Base-by-base conservation (phyloP, 2,329 filamentous ascomycete genomes). In the Apiospora saccharicola region DNA sequence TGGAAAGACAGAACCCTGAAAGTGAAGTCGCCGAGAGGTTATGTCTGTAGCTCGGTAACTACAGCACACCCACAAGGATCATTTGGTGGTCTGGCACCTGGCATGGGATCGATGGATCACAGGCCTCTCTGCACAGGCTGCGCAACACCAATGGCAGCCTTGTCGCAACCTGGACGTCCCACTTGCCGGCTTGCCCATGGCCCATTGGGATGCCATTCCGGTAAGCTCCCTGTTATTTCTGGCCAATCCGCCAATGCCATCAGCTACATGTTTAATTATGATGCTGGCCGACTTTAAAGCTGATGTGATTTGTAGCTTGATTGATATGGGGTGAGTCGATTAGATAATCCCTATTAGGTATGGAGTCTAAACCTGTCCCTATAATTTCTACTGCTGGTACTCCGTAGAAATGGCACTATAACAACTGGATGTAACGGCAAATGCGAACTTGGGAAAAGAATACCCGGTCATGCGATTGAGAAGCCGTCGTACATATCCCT, bases 111-210 rank as follows among this genome's bases (percentile, higher is more conserved):
- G 46, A 53, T 53, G 51, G 51, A 30, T 53, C 53, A 34, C 53
- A 61, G 53, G 16, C 26, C 46, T 47, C 43, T 61, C 26, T 26
- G 16, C 24, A 26, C 26, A 37, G 53, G 16, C 26, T 61, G 16
- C 53, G 53, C 19, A 61, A 61, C 53, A 26, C 53, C 53, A 61
- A 61, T 61, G 22, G 53, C 26, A 61, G 53, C 53, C 53, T 61
- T 34, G 53, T 61, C 53, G 53, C 53, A 61, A 34, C 26, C 26
- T 22, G 53, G 26, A 34, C 16, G 53, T 61, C 26, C 53, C 53
- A 34, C 53, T 16, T 61, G 49, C 49, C n/a, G 49, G 13, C 49
- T 10, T 10, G 49, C 49, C 26, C n/a, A 12, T 26, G 49, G 49
- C 49, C 49, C 49, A 51, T 51, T 51, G 47, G n/a, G 47, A 51